Conservation (phyloP, 495 filamentous ascomycete species). For the Staphylotrichum longicolle region DNA sequence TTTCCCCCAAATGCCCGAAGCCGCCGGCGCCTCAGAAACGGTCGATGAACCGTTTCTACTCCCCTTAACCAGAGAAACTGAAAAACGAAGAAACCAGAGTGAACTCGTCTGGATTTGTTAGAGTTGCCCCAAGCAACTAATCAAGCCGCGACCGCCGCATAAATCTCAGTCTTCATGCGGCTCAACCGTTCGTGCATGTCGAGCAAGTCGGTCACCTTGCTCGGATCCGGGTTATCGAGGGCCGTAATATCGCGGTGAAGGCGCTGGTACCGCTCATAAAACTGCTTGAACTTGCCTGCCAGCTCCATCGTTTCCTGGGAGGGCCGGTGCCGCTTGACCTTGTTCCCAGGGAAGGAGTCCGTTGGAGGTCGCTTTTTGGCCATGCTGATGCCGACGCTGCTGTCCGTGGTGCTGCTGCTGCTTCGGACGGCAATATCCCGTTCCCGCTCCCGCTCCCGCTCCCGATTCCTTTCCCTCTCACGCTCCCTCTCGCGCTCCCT, state of each 20-base stretch:
- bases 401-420: conserved; percentile 26
- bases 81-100: background rate
- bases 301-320: conserved; percentile 46
- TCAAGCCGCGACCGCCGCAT: conserved; percentile 25
- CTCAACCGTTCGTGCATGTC: conserved; percentile 61
- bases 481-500: conserved; percentile 20
- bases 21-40: too few species aligned
- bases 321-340: conserved; percentile 40
- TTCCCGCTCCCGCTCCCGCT: conserved; percentile 28
- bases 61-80: too few species aligned
- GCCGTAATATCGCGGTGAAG: conserved; percentile 59
- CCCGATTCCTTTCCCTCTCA: too few species aligned
- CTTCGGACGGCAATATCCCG: conserved; percentile 33
- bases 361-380: conserved; percentile 44
- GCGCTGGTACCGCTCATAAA: conserved; percentile 61
- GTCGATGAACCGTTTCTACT: too few species aligned
- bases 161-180: conserved; percentile 67
- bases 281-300: conserved; percentile 60
- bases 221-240: conserved; percentile 50
- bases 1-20: too few species aligned
- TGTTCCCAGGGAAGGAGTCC: conserved; percentile 26
- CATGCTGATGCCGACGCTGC: conserved; percentile 14
- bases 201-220: conserved; percentile 56
- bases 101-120: background rate
- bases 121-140: background rate